Base-by-base conservation (phyloP, 140 eudicot species). In the Anethum foeniculum region DNA sequence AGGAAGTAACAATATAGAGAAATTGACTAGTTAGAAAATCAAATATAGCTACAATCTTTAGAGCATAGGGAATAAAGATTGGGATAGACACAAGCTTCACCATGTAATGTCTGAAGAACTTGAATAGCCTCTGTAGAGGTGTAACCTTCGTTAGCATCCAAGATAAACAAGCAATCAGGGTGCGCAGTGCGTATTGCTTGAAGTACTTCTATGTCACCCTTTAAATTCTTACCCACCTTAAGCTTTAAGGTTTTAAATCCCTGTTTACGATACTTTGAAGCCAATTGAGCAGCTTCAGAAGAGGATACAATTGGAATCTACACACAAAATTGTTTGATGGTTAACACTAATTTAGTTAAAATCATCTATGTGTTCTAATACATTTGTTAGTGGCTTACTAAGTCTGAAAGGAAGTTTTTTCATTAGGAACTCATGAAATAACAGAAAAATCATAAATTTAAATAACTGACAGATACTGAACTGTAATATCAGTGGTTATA, bases 71-170 rank as follows among this genome's bases (percentile, higher is more conserved):
- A 25, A 32, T 68, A 68, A 68, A 30, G 12, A 32, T 68, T 68
- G 11, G n/a, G 10, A 68, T 30, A 32, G 74, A 68, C 25, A 10
- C 15, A 25, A 51, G 21, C 74, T 85, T 87, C 7, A 90, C 98
- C 98, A 81, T 90, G 92, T 84, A 94, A 79, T 36, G 84, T 91
- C 77, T 92, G 86, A 46, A 94, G 96, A 84, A 94, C 96, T 82
- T 88, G 88, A 88, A 94, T 85, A 77, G 98, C 98, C 85, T 94
- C 98, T 4, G 81, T 76, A 56, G 94, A 84, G 52, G 87, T 87
- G 87, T 94, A 94, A 69, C 98, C 98, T 79, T 94, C 98, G 51
- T 94, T 94, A 58, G 98, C 98, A 86, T 94, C 98, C 76, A 94
- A 90, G 71, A 94, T 90, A 81, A 91, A 94, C 38, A 67, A 79